Percentiles rank a stretch among this genome's conserved stretches.
Evolutionary conservation across 352 stramenopile species (phyloP).

Genomic region (Globisporangium lucens): DNA sequence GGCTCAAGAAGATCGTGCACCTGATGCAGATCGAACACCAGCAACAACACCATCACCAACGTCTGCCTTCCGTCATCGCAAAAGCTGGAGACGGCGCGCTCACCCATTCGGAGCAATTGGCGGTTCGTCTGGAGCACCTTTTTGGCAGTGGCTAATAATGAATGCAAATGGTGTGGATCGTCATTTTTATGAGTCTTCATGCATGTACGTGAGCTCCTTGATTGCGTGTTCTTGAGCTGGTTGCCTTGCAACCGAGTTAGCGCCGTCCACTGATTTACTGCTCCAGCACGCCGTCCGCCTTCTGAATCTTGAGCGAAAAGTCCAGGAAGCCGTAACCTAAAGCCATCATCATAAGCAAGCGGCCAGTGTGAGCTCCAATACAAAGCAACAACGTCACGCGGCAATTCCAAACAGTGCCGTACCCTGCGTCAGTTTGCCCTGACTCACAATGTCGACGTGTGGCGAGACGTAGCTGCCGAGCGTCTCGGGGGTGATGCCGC

Average conservation of each 20-base stretch:
- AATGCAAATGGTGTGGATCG: not conserved
- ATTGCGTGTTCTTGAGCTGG: not conserved
- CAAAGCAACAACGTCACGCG: not conserved
- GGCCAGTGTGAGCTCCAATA: not conserved
- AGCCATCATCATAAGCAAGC: not conserved
- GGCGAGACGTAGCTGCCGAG: conserved; percentile 92
- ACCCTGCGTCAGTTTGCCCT: conserved; percentile 97
- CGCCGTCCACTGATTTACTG: conserved; percentile 17
- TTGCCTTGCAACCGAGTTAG: not conserved
- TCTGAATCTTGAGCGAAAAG: conserved; percentile 97
- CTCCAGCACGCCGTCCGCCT: conserved; percentile 60
- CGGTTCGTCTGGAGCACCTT: not conserved
- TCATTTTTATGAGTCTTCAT: not conserved
- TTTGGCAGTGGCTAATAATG: not conserved
- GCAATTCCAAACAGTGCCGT: not conserved
- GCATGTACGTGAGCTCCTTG: not conserved
- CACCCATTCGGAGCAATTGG: conserved; percentile 4
- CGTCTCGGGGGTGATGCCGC: conserved; percentile 95
- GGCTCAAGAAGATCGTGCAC: conserved; percentile 55
- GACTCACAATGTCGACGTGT: conserved; percentile 96
- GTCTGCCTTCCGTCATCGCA: not conserved
- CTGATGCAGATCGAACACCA: conserved; percentile 45
- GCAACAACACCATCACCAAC: not conserved
- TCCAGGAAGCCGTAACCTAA: conserved; percentile 93
- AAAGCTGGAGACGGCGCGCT: not conserved